Evolutionary conservation across 257 asterid species (phyloP).

Genomic region (Solanum chiquidenum): DNA sequence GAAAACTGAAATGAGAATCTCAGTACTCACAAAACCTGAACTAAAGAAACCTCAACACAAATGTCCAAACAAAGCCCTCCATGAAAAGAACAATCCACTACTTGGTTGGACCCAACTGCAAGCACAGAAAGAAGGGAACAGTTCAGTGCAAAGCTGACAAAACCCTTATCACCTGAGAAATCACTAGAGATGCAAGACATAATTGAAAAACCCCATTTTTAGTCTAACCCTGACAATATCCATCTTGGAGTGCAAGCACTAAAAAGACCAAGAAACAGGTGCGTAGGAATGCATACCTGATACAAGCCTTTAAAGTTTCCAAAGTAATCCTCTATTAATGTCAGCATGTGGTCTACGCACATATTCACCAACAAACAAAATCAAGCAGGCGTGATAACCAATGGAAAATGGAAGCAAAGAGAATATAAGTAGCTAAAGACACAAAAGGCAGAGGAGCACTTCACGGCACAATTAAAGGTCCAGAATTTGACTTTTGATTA

Average conservation of each 20-base stretch:
- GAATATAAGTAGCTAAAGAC: background rate
- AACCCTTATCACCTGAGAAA: background rate
- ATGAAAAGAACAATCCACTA: background rate
- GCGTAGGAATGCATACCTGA: background rate
- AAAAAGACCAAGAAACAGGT: background rate
- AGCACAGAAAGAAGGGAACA: background rate
- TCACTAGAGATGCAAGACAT: background rate
- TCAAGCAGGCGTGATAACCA: background rate
- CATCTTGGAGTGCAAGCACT: background rate
- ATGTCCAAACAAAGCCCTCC: background rate
- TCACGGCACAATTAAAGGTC: background rate
- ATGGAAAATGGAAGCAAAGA: background rate
- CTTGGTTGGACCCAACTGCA: background rate
- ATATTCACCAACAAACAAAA: background rate
- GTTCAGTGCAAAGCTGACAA: background rate
- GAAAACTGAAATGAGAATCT: background rate
- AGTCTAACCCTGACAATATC: background rate
- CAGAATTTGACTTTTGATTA: background rate
- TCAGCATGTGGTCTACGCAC: background rate
- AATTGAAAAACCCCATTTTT: background rate
- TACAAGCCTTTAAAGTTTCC: background rate
- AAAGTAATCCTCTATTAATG: background rate
- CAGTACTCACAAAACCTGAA: background rate
- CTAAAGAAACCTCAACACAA: background rate
- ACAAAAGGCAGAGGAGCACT: background rate